Evolutionary conservation across 108 stramenopile genomes (phyloP), one percentile per base, ranked within the genome.

Genomic region (Cafeteria roenbergensis): DNA sequence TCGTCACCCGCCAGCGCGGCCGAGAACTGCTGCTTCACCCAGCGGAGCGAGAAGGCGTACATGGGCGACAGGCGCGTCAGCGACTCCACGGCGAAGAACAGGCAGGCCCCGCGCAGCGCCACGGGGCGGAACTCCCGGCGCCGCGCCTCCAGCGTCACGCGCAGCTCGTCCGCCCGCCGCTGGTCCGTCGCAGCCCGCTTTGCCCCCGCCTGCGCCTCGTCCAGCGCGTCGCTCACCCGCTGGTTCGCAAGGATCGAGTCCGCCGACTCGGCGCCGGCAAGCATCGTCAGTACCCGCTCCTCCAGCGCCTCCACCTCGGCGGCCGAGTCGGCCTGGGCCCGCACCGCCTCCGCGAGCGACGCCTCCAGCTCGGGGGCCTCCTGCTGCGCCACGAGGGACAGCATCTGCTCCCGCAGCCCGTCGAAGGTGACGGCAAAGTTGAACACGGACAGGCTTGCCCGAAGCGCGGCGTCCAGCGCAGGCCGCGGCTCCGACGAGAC

Each of bases 291-390:
- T 48, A 82, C 80, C 4, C 50, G 66, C 54, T 80, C 77, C 55
- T 82, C 81, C 33, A 80, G 78, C 36, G 80, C 79, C 54, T 78
- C 62, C 17, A 82, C 64, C 70, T 80, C 71, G 75, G 51, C 66
- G 61, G 9, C 75, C 64, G 35, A 78, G 65, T 0, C 67, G 22
- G 51, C 78, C 37, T 24, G 25, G n/a, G 61, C 57, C 31, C 56
- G 24, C 42, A 82, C 79, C 3, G 80, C 26, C 8, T 75, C 67
- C 64, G 80, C 78, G 70, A 80, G 80, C 50, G 71, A 72, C 52
- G 75, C 55, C 71, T 82, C 79, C 74, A 82, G 75, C 52, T 82
- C 81, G 1, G 81, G 79, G 61, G 73, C 67, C 62, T 82, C 80
- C 24, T 80, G 71, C 26, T 73, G 71, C 6, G 80, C 79, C 1